Evolutionary conservation across 306 rosid genomes (phyloP), one percentile per base, ranked within the genome.

Genomic region (Quercus ilex): DNA sequence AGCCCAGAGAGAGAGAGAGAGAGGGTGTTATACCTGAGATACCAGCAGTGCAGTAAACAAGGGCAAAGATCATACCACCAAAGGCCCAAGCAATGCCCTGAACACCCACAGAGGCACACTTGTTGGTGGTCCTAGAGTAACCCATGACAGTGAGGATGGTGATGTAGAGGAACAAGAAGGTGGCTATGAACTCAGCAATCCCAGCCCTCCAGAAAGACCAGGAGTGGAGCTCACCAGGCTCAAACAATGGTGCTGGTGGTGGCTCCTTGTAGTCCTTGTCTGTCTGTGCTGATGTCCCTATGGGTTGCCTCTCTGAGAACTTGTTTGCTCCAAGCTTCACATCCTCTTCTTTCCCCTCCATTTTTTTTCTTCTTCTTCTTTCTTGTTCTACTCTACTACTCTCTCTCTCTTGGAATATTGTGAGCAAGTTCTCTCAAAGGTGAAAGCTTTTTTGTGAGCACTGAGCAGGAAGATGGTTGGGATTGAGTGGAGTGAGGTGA

Each of bases 81-180:
- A 86, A 86, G 65, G 89, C 89, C 89, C 89, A 85, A 21, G 88
- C 88, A 58, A 85, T 82, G 55, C 88, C 86, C 79, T 82, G 88
- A 65, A 73, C 19, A 15, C 89, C 86, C 35, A 86, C 84, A 68
- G 86, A 20, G 20, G 84, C 77, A 74, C 89, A 86, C 77, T 72
- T 82, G 71, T 17, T 79, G 19, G 76, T 77, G 5, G 78, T 26
- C 23, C 74, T 82, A 0, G 31, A 14, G 21, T 69, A 76, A 18
- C 87, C 87, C 89, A 86, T 86, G 17, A 83, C 83, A 67, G 89
- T 86, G 78, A 86, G 74, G 18, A 86, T 19, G 52, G 89, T 83
- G 71, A 86, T 81, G 87, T 86, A 86, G 1, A 86, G 85, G 68
- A 86, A 86, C 55, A 86, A 69, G 73, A 86, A 80, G 62, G 89